Percentiles rank a stretch among this genome's conserved stretches.
Evolutionary conservation across 805 yeast genomes (phyloP).

Genomic region (Candida andamanensis): DNA sequence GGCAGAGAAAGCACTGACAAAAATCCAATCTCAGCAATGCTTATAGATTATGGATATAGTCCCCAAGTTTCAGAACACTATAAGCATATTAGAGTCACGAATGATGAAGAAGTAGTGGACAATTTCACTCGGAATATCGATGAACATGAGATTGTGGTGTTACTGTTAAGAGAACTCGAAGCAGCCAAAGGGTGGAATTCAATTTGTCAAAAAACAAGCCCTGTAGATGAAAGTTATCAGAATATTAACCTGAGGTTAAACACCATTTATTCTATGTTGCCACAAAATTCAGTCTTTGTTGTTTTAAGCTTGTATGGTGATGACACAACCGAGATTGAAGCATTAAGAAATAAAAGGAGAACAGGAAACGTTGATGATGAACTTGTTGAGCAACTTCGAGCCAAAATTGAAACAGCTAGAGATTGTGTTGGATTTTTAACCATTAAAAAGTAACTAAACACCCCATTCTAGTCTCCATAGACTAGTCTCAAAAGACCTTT

Average conservation of each 20-base stretch:
- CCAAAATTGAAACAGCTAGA: conserved; percentile 51
- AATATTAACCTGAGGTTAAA: conserved; percentile 37
- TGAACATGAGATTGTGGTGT: conserved; percentile 44
- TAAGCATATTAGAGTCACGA: conserved; percentile 28
- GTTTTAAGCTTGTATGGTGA: conserved; percentile 21
- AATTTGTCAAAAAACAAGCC: conserved; percentile 4
- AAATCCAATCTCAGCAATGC: conserved; percentile 3
- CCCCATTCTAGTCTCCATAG: too few relatives aligned
- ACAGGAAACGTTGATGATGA: neutral
- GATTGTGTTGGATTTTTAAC: conserved; percentile 54
- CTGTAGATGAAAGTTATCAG: conserved; percentile 13
- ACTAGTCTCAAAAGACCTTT: too few relatives aligned
- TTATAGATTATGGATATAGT: conserved; percentile 6
- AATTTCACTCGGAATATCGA: conserved; percentile 30
- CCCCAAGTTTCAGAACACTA: neutral
- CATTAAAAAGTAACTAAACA: too few relatives aligned
- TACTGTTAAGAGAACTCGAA: conserved; percentile 58
- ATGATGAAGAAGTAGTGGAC: conserved; percentile 58
- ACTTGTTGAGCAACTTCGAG: too few relatives aligned
- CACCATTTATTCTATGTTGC: conserved; percentile 46
- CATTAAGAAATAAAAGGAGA: neutral
- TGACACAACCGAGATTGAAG: too few relatives aligned
- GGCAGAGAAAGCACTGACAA: neutral
- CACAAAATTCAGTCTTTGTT: conserved; percentile 56
- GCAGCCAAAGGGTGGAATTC: conserved; percentile 6